Conservation (phyloP, 1,139 yeast genomes). For the Yamadazyma aaseri region DNA sequence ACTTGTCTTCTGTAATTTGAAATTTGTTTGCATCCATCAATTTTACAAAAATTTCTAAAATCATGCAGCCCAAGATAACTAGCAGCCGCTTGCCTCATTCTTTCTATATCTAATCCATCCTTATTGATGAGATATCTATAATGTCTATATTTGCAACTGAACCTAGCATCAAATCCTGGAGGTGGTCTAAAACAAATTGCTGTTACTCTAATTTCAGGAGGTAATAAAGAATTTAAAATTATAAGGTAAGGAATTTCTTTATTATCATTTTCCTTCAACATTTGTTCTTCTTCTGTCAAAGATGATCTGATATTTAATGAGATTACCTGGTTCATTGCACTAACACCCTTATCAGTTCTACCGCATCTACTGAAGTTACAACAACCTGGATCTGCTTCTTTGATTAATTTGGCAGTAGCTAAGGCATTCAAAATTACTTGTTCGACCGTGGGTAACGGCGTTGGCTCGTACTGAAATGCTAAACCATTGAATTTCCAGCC, state of each 20-base stretch:
- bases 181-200: slow-evolving; percentile 85
- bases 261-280: slow-evolving; percentile 51
- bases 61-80: slow-evolving; percentile 76
- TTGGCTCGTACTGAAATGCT: slow-evolving; percentile 72
- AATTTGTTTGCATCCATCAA: slow-evolving; percentile 92
- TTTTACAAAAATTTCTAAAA: slow-evolving; percentile 89
- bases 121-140: slow-evolving; percentile 74
- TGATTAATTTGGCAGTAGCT: slow-evolving; percentile 63
- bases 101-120: slow-evolving; percentile 54
- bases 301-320: slow-evolving; percentile 74
- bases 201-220: slow-evolving; percentile 79
- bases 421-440: slow-evolving; percentile 71
- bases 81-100: slow-evolving; percentile 70
- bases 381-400: slow-evolving; percentile 57
- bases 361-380: slow-evolving; percentile 89
- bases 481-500: slow-evolving; percentile 96
- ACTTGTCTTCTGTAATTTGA: slow-evolving; percentile 68
- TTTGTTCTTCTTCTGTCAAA: slow-evolving; percentile 56
- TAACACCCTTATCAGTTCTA: slow-evolving; percentile 93
- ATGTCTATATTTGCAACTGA: slow-evolving; percentile 81
- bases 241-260: slow-evolving; percentile 76
- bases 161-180: slow-evolving; percentile 81
- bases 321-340: slow-evolving; percentile 95
- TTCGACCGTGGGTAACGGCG: slow-evolving; percentile 87
- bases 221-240: slow-evolving; percentile 73